A percentile compares a stretch with the other conserved stretches of the same genome.
These are phyloP conservation scores for Diplogelasinospora grovesii DNA, from an alignment of 495 filamentous ascomycete genomes.

Conservation along the genomic window DNA sequence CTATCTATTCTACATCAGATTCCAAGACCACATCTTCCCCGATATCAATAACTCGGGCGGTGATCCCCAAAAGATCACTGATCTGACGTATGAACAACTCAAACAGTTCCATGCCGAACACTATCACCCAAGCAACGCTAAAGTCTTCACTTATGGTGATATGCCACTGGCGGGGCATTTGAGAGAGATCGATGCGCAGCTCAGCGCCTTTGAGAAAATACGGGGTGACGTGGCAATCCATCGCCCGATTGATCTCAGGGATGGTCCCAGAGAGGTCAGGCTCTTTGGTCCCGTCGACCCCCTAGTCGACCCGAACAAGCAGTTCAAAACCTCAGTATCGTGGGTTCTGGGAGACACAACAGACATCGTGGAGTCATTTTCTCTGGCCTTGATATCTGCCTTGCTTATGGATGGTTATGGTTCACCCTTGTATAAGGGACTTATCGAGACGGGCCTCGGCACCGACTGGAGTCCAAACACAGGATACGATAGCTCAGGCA, in stretches of 20 bases:
- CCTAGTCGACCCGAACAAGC: slow-evolving; percentile 73
- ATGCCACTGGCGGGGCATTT: slow-evolving; percentile 80
- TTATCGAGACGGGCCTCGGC: slow-evolving; percentile 86
- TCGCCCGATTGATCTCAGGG: slow-evolving; percentile 62
- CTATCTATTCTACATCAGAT: slow-evolving; percentile 90
- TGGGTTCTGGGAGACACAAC: slow-evolving; percentile 83
- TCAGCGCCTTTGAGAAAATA: slow-evolving; percentile 64
- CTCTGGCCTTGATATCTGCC: slow-evolving; percentile 69
- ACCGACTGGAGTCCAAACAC: slow-evolving; percentile 92
- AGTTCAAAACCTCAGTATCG: slow-evolving; percentile 86
- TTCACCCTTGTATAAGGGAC: slow-evolving; percentile 82
- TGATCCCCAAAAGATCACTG: slow-evolving; percentile 91
- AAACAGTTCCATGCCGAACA: slow-evolving; percentile 80
- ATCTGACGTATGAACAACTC: slow-evolving; percentile 81
- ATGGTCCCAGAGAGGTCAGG: slow-evolving; percentile 58
- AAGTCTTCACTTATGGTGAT: slow-evolving; percentile 91
- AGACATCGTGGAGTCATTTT: slow-evolving; percentile 80
- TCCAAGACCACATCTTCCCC: slow-evolving; percentile 90
- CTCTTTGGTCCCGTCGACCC: slow-evolving; percentile 84
- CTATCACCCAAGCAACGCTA: slow-evolving; percentile 95
- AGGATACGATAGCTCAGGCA: slow-evolving; percentile 74
- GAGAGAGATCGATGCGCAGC: slow-evolving; percentile 61
- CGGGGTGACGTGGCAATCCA: slow-evolving; percentile 66
- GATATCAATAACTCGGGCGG: slow-evolving; percentile 93
- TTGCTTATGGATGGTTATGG: slow-evolving; percentile 89